phyloP scores from a whole-genome alignment of 495 filamentous ascomycete species.

The Daldinia concentrica region DNA sequence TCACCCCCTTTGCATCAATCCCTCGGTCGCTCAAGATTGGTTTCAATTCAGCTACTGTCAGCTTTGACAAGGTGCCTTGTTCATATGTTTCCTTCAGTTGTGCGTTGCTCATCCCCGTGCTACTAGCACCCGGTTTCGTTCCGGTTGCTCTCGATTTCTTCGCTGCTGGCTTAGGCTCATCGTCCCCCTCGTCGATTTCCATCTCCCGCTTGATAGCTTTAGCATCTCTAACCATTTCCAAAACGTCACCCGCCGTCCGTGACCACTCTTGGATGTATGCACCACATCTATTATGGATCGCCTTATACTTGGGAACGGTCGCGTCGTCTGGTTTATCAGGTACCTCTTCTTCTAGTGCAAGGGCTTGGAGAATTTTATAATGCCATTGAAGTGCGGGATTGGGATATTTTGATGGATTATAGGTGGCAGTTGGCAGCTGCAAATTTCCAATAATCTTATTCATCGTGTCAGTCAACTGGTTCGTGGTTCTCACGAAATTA shows the following conservation, averaged over 20 bases:
- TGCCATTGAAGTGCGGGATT: slow-evolving; percentile 98
- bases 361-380: slow-evolving; percentile 91
- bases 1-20: slow-evolving; percentile 72
- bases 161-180: slow-evolving; percentile 50
- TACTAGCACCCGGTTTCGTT: slow-evolving; percentile 29
- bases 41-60: slow-evolving; percentile 77
- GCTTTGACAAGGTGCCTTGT: slow-evolving; percentile 70
- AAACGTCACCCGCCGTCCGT: slow-evolving; percentile 56
- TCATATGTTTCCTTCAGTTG: slow-evolving; percentile 67
- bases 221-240: slow-evolving; percentile 36
- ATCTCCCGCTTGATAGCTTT: slow-evolving; percentile 56
- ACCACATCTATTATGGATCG: slow-evolving; percentile 87
- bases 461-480: slow-evolving; percentile 82
- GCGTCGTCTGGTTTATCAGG: slow-evolving; percentile 83
- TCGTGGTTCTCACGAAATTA: slow-evolving; percentile 67
- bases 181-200: slow-evolving; percentile 46
- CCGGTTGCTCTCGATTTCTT: slow-evolving; percentile 52
- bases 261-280: slow-evolving; percentile 78
- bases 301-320: slow-evolving; percentile 79
- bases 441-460: slow-evolving; percentile 81
- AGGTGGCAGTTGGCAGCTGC: slow-evolving; percentile 85
- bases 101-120: slow-evolving; percentile 58
- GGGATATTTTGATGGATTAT: slow-evolving; percentile 86
- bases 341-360: slow-evolving; percentile 91
- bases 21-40: slow-evolving; percentile 70